phyloP scores from a whole-genome alignment of 2,329 filamentous ascomycete genomes.

The Cercospora canescens region DNA sequence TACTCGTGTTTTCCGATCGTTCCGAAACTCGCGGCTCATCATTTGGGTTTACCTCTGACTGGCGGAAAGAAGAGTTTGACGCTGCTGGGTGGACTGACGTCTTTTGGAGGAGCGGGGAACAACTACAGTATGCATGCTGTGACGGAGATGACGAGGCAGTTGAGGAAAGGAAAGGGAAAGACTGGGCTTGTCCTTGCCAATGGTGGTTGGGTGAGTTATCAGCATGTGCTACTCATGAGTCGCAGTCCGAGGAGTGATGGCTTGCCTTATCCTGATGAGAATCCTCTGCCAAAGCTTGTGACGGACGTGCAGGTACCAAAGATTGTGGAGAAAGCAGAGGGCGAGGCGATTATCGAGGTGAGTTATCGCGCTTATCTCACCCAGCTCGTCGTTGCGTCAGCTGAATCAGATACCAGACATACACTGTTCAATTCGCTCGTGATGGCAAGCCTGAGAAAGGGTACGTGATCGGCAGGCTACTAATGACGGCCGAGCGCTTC shows the following conservation, averaged over 20 bases:
- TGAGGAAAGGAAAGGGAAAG: constrained; percentile 48
- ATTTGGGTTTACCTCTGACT: constrained; percentile 56
- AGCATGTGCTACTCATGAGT: constrained; percentile 62
- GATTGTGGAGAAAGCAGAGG: constrained; percentile 48
- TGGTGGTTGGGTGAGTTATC: constrained; percentile 65
- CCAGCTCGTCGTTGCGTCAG: not conserved
- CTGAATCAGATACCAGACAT: constrained; percentile 48
- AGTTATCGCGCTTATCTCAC: constrained; percentile 19
- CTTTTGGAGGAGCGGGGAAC: constrained; percentile 69
- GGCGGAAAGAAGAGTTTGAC: constrained; percentile 48
- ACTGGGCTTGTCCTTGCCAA: constrained; percentile 65
- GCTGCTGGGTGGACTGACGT: constrained; percentile 65
- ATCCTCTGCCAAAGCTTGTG: constrained; percentile 48
- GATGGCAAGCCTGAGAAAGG: constrained; percentile 51
- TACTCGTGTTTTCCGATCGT: constrained; percentile 72
- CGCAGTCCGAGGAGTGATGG: constrained; percentile 42
- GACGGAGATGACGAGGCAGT: constrained; percentile 56
- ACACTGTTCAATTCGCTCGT: constrained; percentile 59
- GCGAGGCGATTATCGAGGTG: constrained; percentile 57
- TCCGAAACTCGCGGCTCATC: constrained; percentile 63
- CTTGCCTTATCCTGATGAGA: constrained; percentile 48
- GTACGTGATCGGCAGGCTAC: constrained; percentile 56
- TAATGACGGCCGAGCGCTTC: constrained; percentile 50
- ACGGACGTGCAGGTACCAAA: constrained; percentile 43
- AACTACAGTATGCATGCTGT: constrained; percentile 69